Percentiles rank a stretch among this genome's conserved stretches.
These are phyloP conservation scores for Teratosphaeria viscida DNA, from an alignment of 2,329 filamentous ascomycete species.

Conservation along the genomic window DNA sequence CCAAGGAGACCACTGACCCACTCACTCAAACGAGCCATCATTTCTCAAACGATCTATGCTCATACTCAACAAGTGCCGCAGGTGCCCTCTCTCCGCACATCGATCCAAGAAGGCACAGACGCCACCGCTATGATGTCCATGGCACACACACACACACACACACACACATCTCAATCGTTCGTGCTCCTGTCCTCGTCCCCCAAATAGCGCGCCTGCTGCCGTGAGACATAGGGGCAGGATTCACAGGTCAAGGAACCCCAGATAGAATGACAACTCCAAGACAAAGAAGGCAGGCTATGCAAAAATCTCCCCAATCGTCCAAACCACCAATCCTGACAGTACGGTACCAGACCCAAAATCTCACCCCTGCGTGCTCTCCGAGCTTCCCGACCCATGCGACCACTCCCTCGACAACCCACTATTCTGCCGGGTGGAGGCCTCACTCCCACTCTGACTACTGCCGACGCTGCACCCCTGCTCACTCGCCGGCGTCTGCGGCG, in stretches of 20 bases:
- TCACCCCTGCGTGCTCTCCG: neutral
- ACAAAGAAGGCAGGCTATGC: neutral
- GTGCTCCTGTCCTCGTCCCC: neutral
- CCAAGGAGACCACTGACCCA: too few relatives aligned
- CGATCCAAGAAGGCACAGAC: neutral
- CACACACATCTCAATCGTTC: neutral
- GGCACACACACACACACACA: neutral
- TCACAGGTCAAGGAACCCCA: neutral
- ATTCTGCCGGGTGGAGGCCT: constrained; percentile 2
- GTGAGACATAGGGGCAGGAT: neutral
- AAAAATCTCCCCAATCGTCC: neutral
- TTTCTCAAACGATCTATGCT: too few relatives aligned
- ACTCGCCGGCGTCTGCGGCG: constrained; percentile 31
- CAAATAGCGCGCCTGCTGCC: neutral
- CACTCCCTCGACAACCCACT: constrained; percentile 1
- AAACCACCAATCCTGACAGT: neutral
- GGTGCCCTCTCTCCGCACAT: too few relatives aligned
- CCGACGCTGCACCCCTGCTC: constrained; percentile 9
- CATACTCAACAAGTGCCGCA: too few relatives aligned
- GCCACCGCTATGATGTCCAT: neutral
- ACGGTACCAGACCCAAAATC: neutral
- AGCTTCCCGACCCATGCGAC: neutral
- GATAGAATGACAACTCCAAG: neutral
- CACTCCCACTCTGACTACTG: neutral
- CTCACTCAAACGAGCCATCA: too few relatives aligned